Base-by-base conservation (phyloP, 2,329 filamentous ascomycete species). In the Colletotrichum spinosum region DNA sequence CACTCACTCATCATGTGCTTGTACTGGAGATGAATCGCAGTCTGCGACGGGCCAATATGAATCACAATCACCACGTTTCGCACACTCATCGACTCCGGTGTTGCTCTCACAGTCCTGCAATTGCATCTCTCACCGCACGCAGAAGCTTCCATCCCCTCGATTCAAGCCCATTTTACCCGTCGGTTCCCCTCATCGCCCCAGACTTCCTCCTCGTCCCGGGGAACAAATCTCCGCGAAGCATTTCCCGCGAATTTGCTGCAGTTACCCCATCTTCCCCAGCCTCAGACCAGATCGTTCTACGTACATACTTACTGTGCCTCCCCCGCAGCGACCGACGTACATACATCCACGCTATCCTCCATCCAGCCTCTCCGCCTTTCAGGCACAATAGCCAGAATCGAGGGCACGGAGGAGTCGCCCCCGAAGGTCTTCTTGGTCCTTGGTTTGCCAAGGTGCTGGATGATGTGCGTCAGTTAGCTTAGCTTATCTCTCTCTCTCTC, bases 191-290 rank as follows among this genome's bases (percentile, higher is more conserved):
- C 25, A n/a, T 48, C 25, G 50, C 46, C 46, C 55, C 38, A 51
- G 46, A n/a, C 25, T 25, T 17, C 45, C 38, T 51, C 17, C 56
- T 37, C 10, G 15, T 52, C 44, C 55, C 38, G 46, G 17, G 25
- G 7, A 11, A 50, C 38, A 58, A 37, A 50, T 58, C n/a, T 58
- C 55, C 55, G 54, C 55, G 46, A 56, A 56, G 54, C 54, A 56
- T 48, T 56, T 33, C 54, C 44, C 15, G 11, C 45, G 11, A 49
- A 12, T 37, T 17, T 50, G 42, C 45, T 37, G 12, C 59, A 44
- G 17, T 46, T 38, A 13, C 44, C 37, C 33, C 45, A 35, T 34
- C 41, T 41, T 41, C 56, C 35, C 50, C 57, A 60, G 49, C 44
- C 50, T 54, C 41, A 39, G 34, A 52, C 35, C 50, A 35, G 13